phyloP scores from a whole-genome alignment of 345 rosid species.

The Syzygium aqueum region DNA sequence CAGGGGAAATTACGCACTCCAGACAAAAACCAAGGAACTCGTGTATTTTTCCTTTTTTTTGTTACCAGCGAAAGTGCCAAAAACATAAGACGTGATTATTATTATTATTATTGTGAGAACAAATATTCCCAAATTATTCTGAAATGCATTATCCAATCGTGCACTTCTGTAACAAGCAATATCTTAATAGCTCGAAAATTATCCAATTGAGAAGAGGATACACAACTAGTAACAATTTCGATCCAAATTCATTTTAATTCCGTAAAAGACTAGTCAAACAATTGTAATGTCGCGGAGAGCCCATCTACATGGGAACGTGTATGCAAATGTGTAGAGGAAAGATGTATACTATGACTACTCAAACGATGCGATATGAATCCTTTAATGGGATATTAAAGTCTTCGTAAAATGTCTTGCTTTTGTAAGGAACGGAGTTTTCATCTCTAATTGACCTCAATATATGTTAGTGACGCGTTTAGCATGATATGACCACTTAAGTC shows the following conservation, averaged over 20 bases:
- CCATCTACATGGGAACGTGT: neutral
- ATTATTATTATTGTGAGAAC: neutral
- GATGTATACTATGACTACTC: neutral
- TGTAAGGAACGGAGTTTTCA: neutral
- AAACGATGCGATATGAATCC: neutral
- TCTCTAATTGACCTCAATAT: neutral
- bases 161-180: neutral
- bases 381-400: neutral
- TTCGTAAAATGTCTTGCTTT: neutral
- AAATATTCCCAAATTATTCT: neutral
- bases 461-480: neutral
- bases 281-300: neutral
- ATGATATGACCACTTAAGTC: neutral
- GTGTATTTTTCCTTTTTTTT: neutral
- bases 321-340: neutral
- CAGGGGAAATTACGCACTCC: neutral
- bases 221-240: neutral
- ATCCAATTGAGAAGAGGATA: neutral
- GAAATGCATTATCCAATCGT: neutral
- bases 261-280: neutral
- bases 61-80: neutral
- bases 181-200: neutral
- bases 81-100: neutral
- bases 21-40: neutral
- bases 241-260: neutral